Evolutionary conservation across 1,284 basidiomycete genomes (phyloP).

Genomic region (Trichosporon coremiiforme): DNA sequence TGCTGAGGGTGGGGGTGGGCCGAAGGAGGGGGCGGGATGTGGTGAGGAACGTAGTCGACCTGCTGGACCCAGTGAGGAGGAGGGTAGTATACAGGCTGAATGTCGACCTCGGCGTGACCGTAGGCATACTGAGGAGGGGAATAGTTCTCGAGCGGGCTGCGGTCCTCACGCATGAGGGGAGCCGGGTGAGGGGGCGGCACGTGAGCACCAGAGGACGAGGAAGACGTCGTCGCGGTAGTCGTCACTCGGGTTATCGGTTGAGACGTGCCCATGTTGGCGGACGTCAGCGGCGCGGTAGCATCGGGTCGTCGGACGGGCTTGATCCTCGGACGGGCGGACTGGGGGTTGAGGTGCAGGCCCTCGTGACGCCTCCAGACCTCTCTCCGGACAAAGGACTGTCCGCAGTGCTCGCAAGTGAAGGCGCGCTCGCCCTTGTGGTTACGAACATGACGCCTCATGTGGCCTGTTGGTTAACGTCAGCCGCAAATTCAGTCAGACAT

Average conservation of each 20-base stretch:
- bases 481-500: not conserved
- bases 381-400: conserved; percentile 24
- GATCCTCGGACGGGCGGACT: conserved; percentile 25
- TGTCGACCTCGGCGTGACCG: conserved; percentile 11
- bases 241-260: conserved; percentile 9
- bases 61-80: conserved; percentile 13
- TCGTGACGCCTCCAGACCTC: conserved; percentile 29
- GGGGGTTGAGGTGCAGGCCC: conserved; percentile 26
- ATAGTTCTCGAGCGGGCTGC: conserved; percentile 3
- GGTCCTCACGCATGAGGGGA: conserved; percentile 17
- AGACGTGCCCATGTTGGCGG: not conserved
- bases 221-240: conserved; percentile 13
- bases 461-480: conserved; percentile 23
- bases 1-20: conserved; percentile 16
- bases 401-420: conserved; percentile 26
- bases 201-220: conserved; percentile 8
- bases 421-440: conserved; percentile 24
- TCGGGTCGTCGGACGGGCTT: conserved; percentile 24
- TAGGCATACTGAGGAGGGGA: conserved; percentile 5
- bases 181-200: conserved; percentile 3
- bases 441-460: conserved; percentile 27
- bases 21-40: conserved; percentile 15
- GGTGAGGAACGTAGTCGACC: conserved; percentile 17
- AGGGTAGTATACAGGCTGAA: conserved; percentile 3
- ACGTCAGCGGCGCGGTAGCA: not conserved